Evolutionary conservation across 2,329 filamentous ascomycete genomes (phyloP).

Genomic region (Trichoderma sp.): DNA sequence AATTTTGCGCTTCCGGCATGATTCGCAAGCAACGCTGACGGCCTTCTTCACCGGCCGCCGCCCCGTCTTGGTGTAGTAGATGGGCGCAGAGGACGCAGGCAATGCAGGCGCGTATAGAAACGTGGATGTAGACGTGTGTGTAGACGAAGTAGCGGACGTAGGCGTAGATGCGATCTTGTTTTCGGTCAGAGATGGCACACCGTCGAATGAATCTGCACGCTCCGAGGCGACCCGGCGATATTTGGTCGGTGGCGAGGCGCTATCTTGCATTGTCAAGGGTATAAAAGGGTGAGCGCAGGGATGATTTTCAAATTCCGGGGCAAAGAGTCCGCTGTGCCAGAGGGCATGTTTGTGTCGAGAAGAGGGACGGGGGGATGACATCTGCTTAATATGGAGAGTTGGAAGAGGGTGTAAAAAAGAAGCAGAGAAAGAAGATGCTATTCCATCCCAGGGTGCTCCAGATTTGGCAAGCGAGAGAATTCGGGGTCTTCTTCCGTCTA

Average conservation of each 20-base stretch:
- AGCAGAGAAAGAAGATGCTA: background rate
- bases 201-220: background rate
- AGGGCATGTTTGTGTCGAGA: background rate
- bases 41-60: background rate
- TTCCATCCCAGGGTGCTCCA: background rate
- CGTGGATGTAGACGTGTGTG: background rate
- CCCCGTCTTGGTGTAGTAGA: background rate
- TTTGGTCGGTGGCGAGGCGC: background rate
- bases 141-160: background rate
- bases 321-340: background rate
- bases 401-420: background rate
- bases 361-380: background rate
- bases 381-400: background rate
- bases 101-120: background rate
- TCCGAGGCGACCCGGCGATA: background rate
- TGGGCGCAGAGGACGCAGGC: background rate
- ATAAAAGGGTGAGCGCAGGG: background rate
- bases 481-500: background rate
- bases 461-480: background rate
- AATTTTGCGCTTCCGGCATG: slow-evolving; percentile 12
- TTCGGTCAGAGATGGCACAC: background rate
- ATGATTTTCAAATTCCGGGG: background rate
- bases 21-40: slow-evolving; percentile 11
- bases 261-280: background rate
- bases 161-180: background rate